Evolutionary conservation across 1,139 yeast genomes (phyloP).

Genomic region (Geotrichum phurueaensis): DNA sequence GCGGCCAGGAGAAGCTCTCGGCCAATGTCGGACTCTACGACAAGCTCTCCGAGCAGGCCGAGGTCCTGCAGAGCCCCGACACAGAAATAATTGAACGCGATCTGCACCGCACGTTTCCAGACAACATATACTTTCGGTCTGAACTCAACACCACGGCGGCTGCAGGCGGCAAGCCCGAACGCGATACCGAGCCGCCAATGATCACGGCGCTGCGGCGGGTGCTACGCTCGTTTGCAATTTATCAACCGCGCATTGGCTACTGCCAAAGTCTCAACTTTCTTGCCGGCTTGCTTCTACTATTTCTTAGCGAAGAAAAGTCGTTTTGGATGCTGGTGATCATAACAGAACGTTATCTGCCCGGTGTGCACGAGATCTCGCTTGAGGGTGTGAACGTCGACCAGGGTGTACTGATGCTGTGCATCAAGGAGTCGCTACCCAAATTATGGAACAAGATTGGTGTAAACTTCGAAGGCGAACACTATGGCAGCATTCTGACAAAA

Average conservation of each 20-base stretch:
- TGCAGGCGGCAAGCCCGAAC: background rate
- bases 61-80: constrained; percentile 48
- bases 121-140: constrained; percentile 65
- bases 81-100: constrained; percentile 92
- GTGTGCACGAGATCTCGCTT: constrained; percentile 80
- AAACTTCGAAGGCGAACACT: constrained; percentile 37
- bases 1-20: constrained; percentile 71
- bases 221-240: constrained; percentile 73
- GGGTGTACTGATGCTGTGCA: constrained; percentile 84
- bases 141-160: constrained; percentile 24
- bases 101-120: constrained; percentile 89
- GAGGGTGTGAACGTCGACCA: constrained; percentile 96
- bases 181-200: constrained; percentile 49
- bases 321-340: constrained; percentile 95
- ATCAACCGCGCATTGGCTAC: constrained; percentile 87
- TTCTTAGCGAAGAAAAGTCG: constrained; percentile 81
- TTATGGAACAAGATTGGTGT: constrained; percentile 58
- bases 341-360: constrained; percentile 80
- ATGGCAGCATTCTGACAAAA: constrained; percentile 62
- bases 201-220: constrained; percentile 73
- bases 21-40: constrained; percentile 70
- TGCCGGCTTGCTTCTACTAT: constrained; percentile 75
- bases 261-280: constrained; percentile 91
- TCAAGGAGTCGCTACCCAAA: constrained; percentile 75
- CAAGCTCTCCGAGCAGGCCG: constrained; percentile 45